Evolutionary conservation across 805 yeast species (phyloP).

Genomic region (Ogataea naganishii): DNA sequence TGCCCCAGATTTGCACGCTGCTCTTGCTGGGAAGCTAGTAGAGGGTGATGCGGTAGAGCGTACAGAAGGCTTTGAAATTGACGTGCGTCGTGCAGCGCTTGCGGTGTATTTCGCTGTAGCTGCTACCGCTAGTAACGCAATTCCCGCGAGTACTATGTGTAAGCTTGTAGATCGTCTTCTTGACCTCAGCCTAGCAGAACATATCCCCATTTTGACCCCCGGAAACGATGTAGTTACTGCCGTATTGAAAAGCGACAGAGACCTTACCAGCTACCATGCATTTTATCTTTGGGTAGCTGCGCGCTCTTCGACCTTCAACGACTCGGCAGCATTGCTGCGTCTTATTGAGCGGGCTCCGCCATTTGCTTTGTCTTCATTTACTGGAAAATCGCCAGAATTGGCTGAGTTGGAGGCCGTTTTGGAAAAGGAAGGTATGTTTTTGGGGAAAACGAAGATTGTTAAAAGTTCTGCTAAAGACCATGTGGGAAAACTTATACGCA

Average conservation of each 20-base stretch:
- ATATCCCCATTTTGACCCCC: slow-evolving; percentile 10
- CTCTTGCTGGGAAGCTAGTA: slow-evolving; percentile 13
- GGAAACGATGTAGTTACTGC: slow-evolving; percentile 6
- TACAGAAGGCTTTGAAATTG: slow-evolving; percentile 10
- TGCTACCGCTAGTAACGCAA: slow-evolving; percentile 7
- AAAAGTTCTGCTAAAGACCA: background rate
- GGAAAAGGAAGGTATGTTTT: slow-evolving; percentile 1
- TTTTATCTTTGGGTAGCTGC: slow-evolving; percentile 12
- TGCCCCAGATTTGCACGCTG: slow-evolving; percentile 3
- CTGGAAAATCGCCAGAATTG: slow-evolving; percentile 8
- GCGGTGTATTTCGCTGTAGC: slow-evolving; percentile 9
- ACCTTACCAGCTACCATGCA: slow-evolving; percentile 12
- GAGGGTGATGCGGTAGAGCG: slow-evolving; percentile 15
- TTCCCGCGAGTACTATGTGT: slow-evolving; percentile 5
- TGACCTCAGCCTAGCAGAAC: slow-evolving; percentile 9
- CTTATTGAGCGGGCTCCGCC: slow-evolving; percentile 14
- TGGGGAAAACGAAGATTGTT: background rate
- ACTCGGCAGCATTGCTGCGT: slow-evolving; percentile 1
- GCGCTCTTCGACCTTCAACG: background rate
- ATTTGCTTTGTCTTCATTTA: no score
- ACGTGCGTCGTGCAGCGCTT: slow-evolving; percentile 8
- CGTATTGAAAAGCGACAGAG: background rate
- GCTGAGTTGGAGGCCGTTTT: slow-evolving; percentile 2
- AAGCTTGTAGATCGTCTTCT: slow-evolving; percentile 11
- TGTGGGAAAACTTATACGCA: slow-evolving; percentile 8